These are phyloP conservation scores for Paramarasmius palmivorus DNA, from an alignment of 1,284 basidiomycete species.

Conservation along the genomic window DNA sequence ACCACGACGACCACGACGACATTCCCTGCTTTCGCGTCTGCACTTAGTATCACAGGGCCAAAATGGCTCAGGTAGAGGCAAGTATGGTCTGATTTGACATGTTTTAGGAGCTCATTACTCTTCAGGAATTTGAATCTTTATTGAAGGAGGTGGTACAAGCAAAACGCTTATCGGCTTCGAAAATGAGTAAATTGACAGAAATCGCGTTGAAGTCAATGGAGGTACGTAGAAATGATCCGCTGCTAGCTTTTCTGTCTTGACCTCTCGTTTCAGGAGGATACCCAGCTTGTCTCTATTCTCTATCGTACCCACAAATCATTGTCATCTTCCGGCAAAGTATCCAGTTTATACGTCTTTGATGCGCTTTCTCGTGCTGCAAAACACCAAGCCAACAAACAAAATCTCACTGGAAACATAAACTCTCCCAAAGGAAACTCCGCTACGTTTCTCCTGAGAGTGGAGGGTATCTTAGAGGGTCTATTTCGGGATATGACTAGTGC, in stretches of 20 bases:
- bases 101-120: background rate
- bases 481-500: slow-evolving; percentile 77
- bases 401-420: slow-evolving; percentile 53
- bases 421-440: slow-evolving; percentile 69
- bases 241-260: background rate
- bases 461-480: slow-evolving; percentile 82
- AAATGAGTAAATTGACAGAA: slow-evolving; percentile 75
- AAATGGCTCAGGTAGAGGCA: slow-evolving; percentile 36
- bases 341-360: slow-evolving; percentile 89
- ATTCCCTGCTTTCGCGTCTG: background rate
- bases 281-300: slow-evolving; percentile 80
- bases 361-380: slow-evolving; percentile 84
- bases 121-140: slow-evolving; percentile 74
- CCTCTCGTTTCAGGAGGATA: slow-evolving; percentile 61
- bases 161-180: slow-evolving; percentile 82
- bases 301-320: slow-evolving; percentile 85
- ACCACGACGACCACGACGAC: background rate
- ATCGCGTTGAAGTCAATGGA: slow-evolving; percentile 73
- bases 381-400: slow-evolving; percentile 64
- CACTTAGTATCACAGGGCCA: background rate
- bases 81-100: slow-evolving; percentile 1
- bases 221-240: slow-evolving; percentile 41
- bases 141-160: slow-evolving; percentile 79
- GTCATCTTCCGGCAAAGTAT: slow-evolving; percentile 66
- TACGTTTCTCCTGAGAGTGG: slow-evolving; percentile 83